These are phyloP conservation scores for Penicillium sp. DNA, from an alignment of 2,329 filamentous ascomycete species.

Conservation along the genomic window DNA sequence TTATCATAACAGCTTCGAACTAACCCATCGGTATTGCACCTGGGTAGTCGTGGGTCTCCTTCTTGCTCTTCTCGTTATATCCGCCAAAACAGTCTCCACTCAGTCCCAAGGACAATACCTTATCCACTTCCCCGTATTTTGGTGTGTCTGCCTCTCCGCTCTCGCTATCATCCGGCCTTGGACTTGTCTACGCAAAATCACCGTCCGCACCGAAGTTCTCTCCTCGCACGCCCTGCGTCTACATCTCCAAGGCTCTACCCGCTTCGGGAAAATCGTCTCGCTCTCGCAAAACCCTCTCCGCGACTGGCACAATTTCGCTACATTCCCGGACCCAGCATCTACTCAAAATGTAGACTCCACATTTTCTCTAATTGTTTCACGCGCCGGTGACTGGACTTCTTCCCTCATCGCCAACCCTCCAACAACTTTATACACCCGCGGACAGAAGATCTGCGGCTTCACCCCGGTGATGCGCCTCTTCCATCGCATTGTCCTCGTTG, in stretches of 20 bases:
- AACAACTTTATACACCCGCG: background rate
- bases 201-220: background rate
- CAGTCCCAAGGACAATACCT: background rate
- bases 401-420: background rate
- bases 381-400: background rate
- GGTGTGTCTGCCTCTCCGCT: background rate
- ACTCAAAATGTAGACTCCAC: background rate
- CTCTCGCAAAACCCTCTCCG: constrained; percentile 62
- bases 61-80: background rate
- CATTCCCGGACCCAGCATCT: constrained; percentile 59
- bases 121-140: background rate
- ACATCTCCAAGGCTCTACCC: background rate
- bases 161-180: background rate
- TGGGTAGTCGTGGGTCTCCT: background rate
- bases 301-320: constrained; percentile 78
- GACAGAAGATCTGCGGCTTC: background rate
- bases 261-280: constrained; percentile 50
- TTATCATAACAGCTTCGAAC: background rate
- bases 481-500: background rate
- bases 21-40: background rate
- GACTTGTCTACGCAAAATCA: background rate
- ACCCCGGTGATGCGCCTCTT: background rate
- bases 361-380: background rate
- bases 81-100: background rate
- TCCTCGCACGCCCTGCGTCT: background rate